Conservation (phyloP, 108 stramenopile species). For the Cylindrotheca closterium region DNA sequence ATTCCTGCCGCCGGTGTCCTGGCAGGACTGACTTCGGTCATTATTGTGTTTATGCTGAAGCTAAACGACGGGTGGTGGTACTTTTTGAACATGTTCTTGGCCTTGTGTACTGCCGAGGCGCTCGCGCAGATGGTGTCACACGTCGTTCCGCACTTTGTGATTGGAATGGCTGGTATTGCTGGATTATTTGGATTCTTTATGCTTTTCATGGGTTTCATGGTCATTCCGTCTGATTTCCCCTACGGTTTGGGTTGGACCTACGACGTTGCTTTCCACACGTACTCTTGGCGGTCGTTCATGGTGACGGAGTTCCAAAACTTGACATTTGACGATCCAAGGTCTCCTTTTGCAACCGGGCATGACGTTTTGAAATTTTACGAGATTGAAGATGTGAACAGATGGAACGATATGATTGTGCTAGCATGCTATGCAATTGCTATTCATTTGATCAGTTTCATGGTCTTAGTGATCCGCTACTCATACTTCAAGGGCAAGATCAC, state of each 20-base stretch:
- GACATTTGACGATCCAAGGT: slow-evolving; percentile 4
- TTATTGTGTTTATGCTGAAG: slow-evolving; percentile 47
- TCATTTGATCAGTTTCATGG: slow-evolving; percentile 24
- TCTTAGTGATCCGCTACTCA: slow-evolving; percentile 21
- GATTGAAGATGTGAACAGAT: slow-evolving; percentile 47
- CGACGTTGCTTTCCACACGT: slow-evolving; percentile 53
- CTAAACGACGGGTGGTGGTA: slow-evolving; percentile 42
- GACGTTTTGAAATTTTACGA: slow-evolving; percentile 45
- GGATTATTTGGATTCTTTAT: slow-evolving; percentile 61
- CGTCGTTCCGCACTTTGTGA: slow-evolving; percentile 56
- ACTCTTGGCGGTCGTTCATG: slow-evolving; percentile 60
- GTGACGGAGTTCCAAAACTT: slow-evolving; percentile 46
- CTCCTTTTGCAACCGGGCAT: slow-evolving; percentile 27
- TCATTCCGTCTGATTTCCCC: slow-evolving; percentile 57
- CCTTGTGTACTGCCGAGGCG: slow-evolving; percentile 49
- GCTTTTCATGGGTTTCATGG: slow-evolving; percentile 58
- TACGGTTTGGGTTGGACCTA: slow-evolving; percentile 51
- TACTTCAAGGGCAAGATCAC: slow-evolving; percentile 18
- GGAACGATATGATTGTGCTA: slow-evolving; percentile 36
- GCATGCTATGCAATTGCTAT: slow-evolving; percentile 26
- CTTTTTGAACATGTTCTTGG: slow-evolving; percentile 51
- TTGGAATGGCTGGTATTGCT: slow-evolving; percentile 54
- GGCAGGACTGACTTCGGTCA: slow-evolving; percentile 42
- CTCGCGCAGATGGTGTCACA: slow-evolving; percentile 53
- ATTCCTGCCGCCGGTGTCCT: slow-evolving; percentile 45